A percentile compares a stretch with the other conserved stretches of the same genome.
These are phyloP conservation scores for Phytophthora fragariaefolia DNA, from an alignment of 352 stramenopile genomes.

Conservation along the genomic window DNA sequence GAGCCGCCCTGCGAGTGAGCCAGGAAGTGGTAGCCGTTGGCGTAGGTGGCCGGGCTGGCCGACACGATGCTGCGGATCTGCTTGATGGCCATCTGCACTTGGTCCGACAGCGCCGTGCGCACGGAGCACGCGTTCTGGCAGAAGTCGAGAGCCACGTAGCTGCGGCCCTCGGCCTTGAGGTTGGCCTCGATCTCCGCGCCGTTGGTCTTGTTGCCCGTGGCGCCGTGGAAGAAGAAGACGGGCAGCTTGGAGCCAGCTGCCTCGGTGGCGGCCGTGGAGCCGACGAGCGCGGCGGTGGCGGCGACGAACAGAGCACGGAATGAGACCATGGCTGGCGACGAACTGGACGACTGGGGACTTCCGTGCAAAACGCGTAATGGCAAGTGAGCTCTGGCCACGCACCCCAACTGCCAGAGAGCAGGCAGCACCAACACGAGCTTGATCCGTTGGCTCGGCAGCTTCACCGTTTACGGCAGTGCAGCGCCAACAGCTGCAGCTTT, in stretches of 20 bases:
- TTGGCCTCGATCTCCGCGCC: constrained; percentile 42
- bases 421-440: background rate
- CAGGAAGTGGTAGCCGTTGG: constrained; percentile 59
- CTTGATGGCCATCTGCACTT: constrained; percentile 55
- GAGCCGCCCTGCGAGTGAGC: constrained; percentile 56
- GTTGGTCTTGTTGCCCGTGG: constrained; percentile 38
- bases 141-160: constrained; percentile 50
- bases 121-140: constrained; percentile 51
- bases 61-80: constrained; percentile 45
- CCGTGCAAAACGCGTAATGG: constrained; percentile 27
- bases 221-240: constrained; percentile 65
- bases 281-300: constrained; percentile 15
- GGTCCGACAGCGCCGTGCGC: constrained; percentile 33
- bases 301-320: constrained; percentile 27
- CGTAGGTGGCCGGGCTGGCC: constrained; percentile 38
- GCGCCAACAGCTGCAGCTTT: constrained; percentile 2
- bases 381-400: background rate
- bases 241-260: constrained; percentile 37
- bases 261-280: constrained; percentile 12
- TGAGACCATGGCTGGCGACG: constrained; percentile 21
- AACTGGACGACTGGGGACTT: constrained; percentile 3
- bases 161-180: constrained; percentile 44
- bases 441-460: background rate
- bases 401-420: background rate
- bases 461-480: constrained; percentile 4